phyloP scores from a whole-genome alignment of 176 grass and related monocot genomes.

The Thinopyrum elongatum region DNA sequence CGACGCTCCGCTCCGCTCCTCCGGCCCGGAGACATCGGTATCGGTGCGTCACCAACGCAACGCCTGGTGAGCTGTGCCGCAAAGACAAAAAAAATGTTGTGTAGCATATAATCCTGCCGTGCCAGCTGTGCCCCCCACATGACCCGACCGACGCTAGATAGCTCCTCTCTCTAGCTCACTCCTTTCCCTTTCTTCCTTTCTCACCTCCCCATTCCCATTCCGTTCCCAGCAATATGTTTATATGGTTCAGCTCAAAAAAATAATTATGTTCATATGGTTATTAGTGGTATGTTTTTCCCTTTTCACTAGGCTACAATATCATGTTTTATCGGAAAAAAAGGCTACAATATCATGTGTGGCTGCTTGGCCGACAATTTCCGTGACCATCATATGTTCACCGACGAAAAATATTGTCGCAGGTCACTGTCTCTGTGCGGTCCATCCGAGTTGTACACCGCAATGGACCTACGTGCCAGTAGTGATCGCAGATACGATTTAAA shows the following conservation, averaged over 20 bases:
- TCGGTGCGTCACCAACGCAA: background rate
- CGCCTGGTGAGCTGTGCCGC: conserved; percentile 33
- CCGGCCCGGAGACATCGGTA: background rate
- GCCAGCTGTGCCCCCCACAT: background rate
- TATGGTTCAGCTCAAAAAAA: too few relatives aligned
- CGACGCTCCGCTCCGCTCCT: conserved; percentile 30
- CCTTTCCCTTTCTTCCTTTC: background rate
- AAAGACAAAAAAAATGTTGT: background rate
- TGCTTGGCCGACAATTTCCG: background rate
- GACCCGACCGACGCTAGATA: conserved; percentile 10
- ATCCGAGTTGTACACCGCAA: background rate
- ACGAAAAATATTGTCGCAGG: background rate
- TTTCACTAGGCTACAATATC: background rate
- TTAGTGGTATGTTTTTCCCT: background rate
- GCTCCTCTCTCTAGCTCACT: background rate
- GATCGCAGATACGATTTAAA: background rate
- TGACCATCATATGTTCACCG: background rate
- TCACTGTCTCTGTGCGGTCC: background rate
- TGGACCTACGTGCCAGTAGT: background rate
- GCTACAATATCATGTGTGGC: background rate
- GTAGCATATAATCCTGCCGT: conserved; percentile 21
- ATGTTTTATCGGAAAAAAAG: too few relatives aligned
- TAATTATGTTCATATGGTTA: too few relatives aligned
- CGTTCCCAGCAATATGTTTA: background rate
- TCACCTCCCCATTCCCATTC: background rate